Conservation (phyloP, 345 rosid species). For the Eucalyptus erythrocorys region DNA sequence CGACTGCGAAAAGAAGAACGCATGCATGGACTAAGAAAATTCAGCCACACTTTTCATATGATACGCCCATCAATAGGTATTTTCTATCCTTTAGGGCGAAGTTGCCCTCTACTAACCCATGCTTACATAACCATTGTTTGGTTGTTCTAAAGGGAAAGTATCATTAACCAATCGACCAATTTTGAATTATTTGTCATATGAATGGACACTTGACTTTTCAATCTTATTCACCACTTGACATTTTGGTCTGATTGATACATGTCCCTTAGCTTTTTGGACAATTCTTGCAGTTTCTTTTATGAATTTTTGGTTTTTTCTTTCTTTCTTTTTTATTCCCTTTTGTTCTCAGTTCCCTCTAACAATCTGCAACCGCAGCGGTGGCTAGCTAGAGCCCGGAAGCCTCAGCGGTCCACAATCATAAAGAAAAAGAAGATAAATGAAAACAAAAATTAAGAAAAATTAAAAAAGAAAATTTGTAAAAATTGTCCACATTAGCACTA, state of each 20-base stretch:
- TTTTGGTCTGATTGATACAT: not conserved
- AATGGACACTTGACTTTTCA: not conserved
- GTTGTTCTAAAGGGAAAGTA: not conserved
- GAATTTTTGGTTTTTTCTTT: not conserved
- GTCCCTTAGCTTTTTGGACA: not conserved
- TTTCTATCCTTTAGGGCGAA: not conserved
- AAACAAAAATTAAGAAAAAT: not conserved
- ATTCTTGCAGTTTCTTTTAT: not conserved
- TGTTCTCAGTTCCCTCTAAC: not conserved
- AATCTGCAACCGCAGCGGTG: not conserved
- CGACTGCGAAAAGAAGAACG: not conserved
- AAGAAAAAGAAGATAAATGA: not conserved
- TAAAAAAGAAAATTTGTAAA: not conserved
- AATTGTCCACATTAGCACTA: rapidly evolving
- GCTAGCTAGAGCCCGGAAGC: not conserved
- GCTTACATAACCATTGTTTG: not conserved
- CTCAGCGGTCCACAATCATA: not conserved
- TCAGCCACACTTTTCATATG: not conserved
- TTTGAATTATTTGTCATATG: not conserved
- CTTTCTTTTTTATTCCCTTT: not conserved
- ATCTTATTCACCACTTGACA: not conserved
- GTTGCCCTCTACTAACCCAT: not conserved
- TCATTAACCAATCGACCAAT: not conserved
- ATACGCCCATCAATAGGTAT: not conserved
- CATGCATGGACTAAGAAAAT: not conserved